These are phyloP conservation scores for Penicillium diatomitis DNA, from an alignment of 495 filamentous ascomycete genomes.

Conservation along the genomic window DNA sequence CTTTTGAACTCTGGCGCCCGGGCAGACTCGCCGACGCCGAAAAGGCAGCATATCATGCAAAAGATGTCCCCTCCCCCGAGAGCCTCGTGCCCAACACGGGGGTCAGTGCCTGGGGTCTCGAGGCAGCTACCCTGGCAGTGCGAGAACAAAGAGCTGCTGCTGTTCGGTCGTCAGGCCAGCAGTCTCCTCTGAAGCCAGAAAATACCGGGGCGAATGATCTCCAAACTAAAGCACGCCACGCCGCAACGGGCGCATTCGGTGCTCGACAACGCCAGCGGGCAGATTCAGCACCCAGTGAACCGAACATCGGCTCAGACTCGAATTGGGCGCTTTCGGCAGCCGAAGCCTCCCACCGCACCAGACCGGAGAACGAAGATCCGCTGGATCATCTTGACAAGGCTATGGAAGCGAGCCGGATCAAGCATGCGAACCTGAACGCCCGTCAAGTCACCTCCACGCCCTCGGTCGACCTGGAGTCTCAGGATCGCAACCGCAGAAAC, in stretches of 20 bases:
- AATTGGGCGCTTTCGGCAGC: constrained; percentile 62
- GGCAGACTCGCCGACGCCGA: constrained; percentile 52
- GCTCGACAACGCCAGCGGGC: constrained; percentile 55
- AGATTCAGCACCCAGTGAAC: constrained; percentile 48
- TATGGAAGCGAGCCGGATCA: constrained; percentile 48
- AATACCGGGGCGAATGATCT: constrained; percentile 9
- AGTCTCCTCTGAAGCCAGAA: constrained; percentile 5
- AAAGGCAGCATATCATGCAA: constrained; percentile 57
- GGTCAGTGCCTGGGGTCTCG: constrained; percentile 51
- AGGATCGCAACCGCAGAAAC: constrained; percentile 62
- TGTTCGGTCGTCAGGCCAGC: constrained; percentile 4
- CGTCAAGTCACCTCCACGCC: constrained; percentile 71
- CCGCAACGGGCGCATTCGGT: constrained; percentile 66
- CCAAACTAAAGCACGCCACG: constrained; percentile 53
- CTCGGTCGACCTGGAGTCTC: constrained; percentile 58
- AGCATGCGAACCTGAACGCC: constrained; percentile 41
- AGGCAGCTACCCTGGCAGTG: constrained; percentile 62
- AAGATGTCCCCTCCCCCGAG: constrained; percentile 54
- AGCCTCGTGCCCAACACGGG: constrained; percentile 41
- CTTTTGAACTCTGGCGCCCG: constrained; percentile 52
- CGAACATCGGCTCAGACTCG: constrained; percentile 45
- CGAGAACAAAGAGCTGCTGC: constrained; percentile 40
- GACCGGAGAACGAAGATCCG: constrained; percentile 15
- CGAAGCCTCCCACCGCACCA: constrained; percentile 44
- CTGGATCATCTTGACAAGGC: constrained; percentile 29